Base-by-base conservation (phyloP, 2,329 filamentous ascomycete species). In the Teratosphaeria zuluensis region DNA sequence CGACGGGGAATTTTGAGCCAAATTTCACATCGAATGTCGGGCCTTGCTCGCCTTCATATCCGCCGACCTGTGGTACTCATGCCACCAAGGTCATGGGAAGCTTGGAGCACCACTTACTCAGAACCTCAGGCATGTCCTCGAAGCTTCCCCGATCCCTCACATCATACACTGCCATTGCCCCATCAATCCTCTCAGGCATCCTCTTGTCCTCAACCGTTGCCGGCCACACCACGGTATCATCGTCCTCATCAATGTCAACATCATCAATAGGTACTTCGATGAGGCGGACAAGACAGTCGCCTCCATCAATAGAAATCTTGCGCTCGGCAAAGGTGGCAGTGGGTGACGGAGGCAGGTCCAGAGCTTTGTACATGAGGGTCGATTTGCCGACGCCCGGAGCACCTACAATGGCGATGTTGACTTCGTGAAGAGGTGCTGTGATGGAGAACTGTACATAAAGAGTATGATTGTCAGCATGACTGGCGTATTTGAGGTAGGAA, bases 111-210 rank as follows among this genome's bases (percentile, higher is more conserved):
- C 32, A 83, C 87, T 83, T 80, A 96, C 92, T 85, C 71, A 95
- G 78, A 62, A 89, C 84, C 66, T 87, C 83, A 48, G 89, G 86
- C 57, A 96, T 79, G 61, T 88, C 84, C 60, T 81, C 80, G 66
- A 95, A 84, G 70, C 86, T 92, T 61, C 86, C 84, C 65, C 84
- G 81, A 71, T 89, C 87, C 73, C 85, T 89, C 52, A 95, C 88
- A 80, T 96, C 90, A 78, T 96, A 96, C 54, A 97, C 77, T 59
- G 92, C 83, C 66, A 96, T 76, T 53, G 89, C 90, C 21, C 89
- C 92, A 68, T 97, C 89, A 68, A 96, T 82, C 48, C 81, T 82
- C 38, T 32, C 32, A 55, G 90, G 89, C 60, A 89, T 80, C 61
- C 86, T 82, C 63, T 85, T 80, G 60, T 89, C 88, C 69, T 87